Base-by-base conservation (phyloP, 2,329 filamentous ascomycete genomes). In the Talaromyces sp. region DNA sequence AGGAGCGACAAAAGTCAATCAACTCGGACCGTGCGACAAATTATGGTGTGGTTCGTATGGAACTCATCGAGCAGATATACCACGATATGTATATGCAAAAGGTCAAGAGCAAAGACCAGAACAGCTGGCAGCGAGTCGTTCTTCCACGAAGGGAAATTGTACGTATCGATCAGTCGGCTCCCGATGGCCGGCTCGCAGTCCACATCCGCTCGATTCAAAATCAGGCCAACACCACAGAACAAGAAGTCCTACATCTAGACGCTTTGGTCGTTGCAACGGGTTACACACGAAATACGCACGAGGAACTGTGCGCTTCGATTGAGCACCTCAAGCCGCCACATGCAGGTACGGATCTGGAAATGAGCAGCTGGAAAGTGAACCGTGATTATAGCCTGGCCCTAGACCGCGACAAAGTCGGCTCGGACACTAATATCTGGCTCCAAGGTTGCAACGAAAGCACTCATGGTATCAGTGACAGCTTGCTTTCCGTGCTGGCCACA, bases 401-500 rank as follows among this genome's bases (percentile, higher is more conserved):
- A 74, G 83, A 86, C 58, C 80, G 85, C 1, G 88, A 86, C 35
- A 83, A 85, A 57, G 89, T 98, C 39, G 85, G 87, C n/a, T 74
- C 84, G 0, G 87, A 89, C 52, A 90, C 92, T 15, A 93, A 93
- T 3, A 84, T 98, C 66, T 98, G 91, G 90, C 83, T 98, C 71
- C 95, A 98, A 77, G 94, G 94, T 37, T 97, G 93, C 81, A 96
- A 93, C 75, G 93, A 98, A 82, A 87, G 85, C 67, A 96, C 93
- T 39, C 94, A 98, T 77, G 94, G 94, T 66, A 79, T 96, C 78
- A 92, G 91, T 75, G 91, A 96, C 77, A 92, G 89, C 56, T 84
- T 96, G 61, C 83, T 96, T 61, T 94, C 91, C 2, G 90, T 95
- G 67, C 81, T 95, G 68, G 87, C 90, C 7, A 87, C 89, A 31